Evolutionary conservation across 163 green algal genomes (phyloP).

Genomic region (Volvox carteri): DNA sequence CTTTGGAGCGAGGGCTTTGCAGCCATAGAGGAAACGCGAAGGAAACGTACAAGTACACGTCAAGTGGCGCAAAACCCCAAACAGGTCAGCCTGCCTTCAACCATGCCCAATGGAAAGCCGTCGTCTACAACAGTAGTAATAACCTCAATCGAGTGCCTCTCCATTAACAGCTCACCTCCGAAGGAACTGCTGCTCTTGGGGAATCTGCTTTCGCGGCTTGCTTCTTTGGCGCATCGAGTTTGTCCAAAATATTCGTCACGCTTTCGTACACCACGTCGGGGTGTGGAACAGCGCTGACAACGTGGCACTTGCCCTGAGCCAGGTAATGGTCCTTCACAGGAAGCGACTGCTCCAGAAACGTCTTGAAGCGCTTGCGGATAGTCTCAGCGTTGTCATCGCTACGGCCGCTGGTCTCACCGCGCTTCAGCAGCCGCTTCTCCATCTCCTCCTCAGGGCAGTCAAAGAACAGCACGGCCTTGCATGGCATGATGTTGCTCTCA

Average conservation of each 20-base stretch:
- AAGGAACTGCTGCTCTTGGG: background rate
- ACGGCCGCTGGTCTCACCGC: constrained; percentile 66
- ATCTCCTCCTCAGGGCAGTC: constrained; percentile 82
- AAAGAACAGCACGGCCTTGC: constrained; percentile 83
- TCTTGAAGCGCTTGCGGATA: constrained; percentile 83
- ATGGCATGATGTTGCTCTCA: constrained; percentile 73
- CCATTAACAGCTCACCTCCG: background rate
- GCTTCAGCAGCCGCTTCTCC: constrained; percentile 68
- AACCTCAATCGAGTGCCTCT: too few relatives aligned
- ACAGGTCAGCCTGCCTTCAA: too few relatives aligned
- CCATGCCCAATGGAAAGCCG: too few relatives aligned
- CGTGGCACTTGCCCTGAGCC: constrained; percentile 61
- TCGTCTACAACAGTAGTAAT: too few relatives aligned
- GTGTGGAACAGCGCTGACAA: constrained; percentile 63
- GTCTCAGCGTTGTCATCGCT: constrained; percentile 85
- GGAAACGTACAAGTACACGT: too few relatives aligned
- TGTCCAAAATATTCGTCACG: constrained; percentile 55
- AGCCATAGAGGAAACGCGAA: too few relatives aligned
- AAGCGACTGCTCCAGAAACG: constrained; percentile 71
- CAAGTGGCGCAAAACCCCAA: too few relatives aligned
- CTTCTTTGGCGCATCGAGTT: constrained; percentile 13
- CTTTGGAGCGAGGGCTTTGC: too few relatives aligned
- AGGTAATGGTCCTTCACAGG: constrained; percentile 73
- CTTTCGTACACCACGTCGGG: constrained; percentile 64
- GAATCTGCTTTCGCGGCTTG: too few relatives aligned